Base-by-base conservation (phyloP, 495 filamentous ascomycete genomes). In the Podospora comata region DNA sequence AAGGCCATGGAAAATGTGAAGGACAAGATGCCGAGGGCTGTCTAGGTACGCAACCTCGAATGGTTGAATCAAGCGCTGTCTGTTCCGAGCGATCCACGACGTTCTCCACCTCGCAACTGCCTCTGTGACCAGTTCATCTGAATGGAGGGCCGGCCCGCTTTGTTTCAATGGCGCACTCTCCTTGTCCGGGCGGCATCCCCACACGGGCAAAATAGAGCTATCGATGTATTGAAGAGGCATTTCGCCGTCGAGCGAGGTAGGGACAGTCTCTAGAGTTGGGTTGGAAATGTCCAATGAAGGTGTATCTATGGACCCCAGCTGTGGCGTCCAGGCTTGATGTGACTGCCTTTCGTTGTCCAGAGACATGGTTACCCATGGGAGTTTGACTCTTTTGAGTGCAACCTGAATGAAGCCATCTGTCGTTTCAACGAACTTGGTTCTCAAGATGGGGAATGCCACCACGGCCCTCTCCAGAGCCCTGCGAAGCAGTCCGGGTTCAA, bases 1-100 rank as follows among this genome's bases (percentile, higher is more conserved):
- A 0, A 97, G 79, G 5, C 87, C 92, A 73, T 98, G 94, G 77
- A 95, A 94, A 0, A 95, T 87, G 56, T 88, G 83, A 30, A 95
- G 72, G 20, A 78, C 79, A 34, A 94, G 76, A 0, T 85, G 67
- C 4, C 69, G 72, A 23, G 67, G 72, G 0, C 67, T 66, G 3
- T 70, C 66, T 19, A 85, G 65, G 16, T 88, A 65, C 9, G 79
- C 71, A 32, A 87, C 68, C 66, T 83, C 79, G 68, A 73, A 70
- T 20, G 75, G 80, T 2, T 54, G 68, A 13, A 39, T 65, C 26
- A 79, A 18, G 18, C 26, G 7, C 9, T 76, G 65, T 15, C 65
- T 15, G 60, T 83, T 81, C 1, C 67, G 65, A 4, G 34, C 28
- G 30, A 78, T 62, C 89, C 88, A 91, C 20, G 69, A 27, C 7